phyloP scores from a whole-genome alignment of 192 early-diverging fungal genomes.

The Backusella psychrophila region DNA sequence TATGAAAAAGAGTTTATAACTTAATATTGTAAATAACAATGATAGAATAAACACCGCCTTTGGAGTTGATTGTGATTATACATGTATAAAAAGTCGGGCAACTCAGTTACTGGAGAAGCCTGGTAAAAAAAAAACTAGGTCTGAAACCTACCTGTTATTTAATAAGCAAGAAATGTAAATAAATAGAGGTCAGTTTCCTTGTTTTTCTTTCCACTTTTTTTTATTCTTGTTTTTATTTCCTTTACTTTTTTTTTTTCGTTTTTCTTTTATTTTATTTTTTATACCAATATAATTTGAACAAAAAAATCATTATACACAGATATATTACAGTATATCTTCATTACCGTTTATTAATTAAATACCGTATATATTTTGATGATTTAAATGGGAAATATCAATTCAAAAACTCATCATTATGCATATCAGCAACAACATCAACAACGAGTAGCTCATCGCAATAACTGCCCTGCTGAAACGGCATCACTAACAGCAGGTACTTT shows the following conservation, averaged over 20 bases:
- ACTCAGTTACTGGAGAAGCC: neutral
- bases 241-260: neutral
- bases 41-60: neutral
- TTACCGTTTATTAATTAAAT: neutral
- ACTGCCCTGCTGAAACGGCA: neutral
- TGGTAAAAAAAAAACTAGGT: neutral
- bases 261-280: neutral
- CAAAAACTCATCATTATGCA: neutral
- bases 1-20: neutral
- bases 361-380: neutral
- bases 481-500: neutral
- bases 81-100: neutral
- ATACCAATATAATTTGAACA: neutral
- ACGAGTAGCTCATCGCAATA: neutral
- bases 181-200: constrained; percentile 6
- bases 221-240: neutral
- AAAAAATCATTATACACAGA: neutral
- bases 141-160: constrained; percentile 1
- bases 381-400: constrained; percentile 4
- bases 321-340: neutral
- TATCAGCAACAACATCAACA: neutral
- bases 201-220: neutral
- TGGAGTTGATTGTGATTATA: neutral
- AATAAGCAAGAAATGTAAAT: neutral
- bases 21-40: neutral